Percentiles rank a stretch among this genome's conserved stretches.
Conservation (phyloP, 495 filamentous ascomycete genomes). For the Amorphotheca resinae region DNA sequence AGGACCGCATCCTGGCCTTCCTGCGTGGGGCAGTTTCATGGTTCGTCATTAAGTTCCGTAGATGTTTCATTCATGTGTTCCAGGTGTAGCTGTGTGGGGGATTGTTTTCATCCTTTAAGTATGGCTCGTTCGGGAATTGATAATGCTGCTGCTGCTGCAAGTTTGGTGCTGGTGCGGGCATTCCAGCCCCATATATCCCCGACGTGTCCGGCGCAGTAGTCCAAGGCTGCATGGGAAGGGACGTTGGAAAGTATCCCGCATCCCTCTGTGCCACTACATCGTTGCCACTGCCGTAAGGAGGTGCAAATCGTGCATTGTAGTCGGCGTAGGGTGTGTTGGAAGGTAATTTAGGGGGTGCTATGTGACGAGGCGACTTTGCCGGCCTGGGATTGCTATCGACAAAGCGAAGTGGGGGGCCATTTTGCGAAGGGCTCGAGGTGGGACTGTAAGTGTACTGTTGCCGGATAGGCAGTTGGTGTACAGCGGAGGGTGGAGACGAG, state of each 20-base stretch:
- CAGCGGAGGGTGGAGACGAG: slow-evolving; percentile 29
- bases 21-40: neutral
- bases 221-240: slow-evolving; percentile 11
- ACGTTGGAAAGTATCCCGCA: slow-evolving; percentile 12
- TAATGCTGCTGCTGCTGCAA: slow-evolving; percentile 14
- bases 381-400: slow-evolving; percentile 42
- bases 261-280: slow-evolving; percentile 2
- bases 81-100: slow-evolving; percentile 13
- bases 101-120: slow-evolving; percentile 8
- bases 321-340: slow-evolving; percentile 5
- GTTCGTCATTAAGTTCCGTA: too few species aligned
- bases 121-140: slow-evolving; percentile 11
- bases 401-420: slow-evolving; percentile 18
- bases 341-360: slow-evolving; percentile 26
- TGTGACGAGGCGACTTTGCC: slow-evolving; percentile 39
- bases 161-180: neutral
- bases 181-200: slow-evolving; percentile 2
- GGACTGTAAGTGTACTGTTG: slow-evolving; percentile 32
- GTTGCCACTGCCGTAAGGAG: neutral
- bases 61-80: too few species aligned
- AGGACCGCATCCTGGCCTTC: neutral
- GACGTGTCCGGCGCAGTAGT: slow-evolving; percentile 5
- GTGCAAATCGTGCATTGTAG: slow-evolving; percentile 6
- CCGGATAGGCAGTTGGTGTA: slow-evolving; percentile 28
- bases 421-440: slow-evolving; percentile 20